Base-by-base conservation (phyloP, 176 grass and related monocot genomes). In the Eleusine coracana region DNA sequence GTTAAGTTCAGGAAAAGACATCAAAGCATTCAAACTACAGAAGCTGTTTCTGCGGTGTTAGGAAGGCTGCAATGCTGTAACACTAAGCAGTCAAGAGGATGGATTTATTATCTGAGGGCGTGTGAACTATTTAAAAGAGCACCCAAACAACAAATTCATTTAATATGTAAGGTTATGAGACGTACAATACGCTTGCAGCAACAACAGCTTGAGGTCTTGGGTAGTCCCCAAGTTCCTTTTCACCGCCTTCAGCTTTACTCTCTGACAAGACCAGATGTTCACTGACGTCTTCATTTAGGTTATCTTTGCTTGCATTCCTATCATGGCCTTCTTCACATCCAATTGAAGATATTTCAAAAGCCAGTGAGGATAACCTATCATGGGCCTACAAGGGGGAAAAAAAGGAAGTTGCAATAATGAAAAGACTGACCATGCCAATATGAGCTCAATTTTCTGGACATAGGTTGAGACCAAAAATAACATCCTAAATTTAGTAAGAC, bases 151-250 rank as follows among this genome's bases (percentile, higher is more conserved):
- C 10, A 9, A 10, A 45, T 45, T 45, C 10, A 45, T 54, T 81
- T 66, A 73, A 25, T 25, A 25, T 25, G 23, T 79, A 28, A 66
- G 41, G 13, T 25, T 39, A 83, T 2, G 73, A 45, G 42, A 79
- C 82, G 78, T 91, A 95, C 90, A 93, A 34, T 79, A 98, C 89
- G 9, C 95, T 95, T 70, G 92, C 87, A 83, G 82, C 88, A 1
- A 98, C 83, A 48, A 93, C 90, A 82, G 90, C 95, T 74, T 95
- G 85, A 89, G 92, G 95, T 58, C 76, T 86, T 80, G 95, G 92
- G 89, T 98, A 98, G 41, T 95, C 92, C 61, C 70, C 84, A 51
- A 98, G 84, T 61, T 77, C 90, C 84, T 92, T 94, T 82, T 97
- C 95, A 66, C 66, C 64, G 12, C 68, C 86, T 86, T 88, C 90